Base-by-base conservation (phyloP, 129 eudicot genomes). In the Artemisia argyi region DNA sequence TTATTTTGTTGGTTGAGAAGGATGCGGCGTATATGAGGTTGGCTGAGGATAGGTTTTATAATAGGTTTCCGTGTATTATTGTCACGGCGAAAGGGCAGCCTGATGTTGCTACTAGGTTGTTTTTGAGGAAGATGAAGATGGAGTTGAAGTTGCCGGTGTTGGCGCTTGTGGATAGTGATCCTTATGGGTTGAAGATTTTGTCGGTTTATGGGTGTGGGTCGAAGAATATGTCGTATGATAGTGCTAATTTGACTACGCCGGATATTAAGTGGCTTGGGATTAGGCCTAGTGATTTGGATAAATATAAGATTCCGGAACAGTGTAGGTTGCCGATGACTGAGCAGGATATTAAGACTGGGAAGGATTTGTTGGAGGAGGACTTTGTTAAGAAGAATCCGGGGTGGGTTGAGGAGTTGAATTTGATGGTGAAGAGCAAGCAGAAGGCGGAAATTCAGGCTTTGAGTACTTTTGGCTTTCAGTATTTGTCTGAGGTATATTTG, bases 391-490 rank as follows among this genome's bases (percentile, higher is more conserved):
- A 90, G 89, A 94, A 93, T 82, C 96, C 96, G 0, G 97, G 96
- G 3, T 93, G 98, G 98, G 99, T 90, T 20, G 89, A 88, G 82
- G 99, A 94, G 81, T 74, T 94, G 88, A 89, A 81, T 75, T 19
- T 93, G 66, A 94, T 94, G 99, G 99, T 94, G 69, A 94, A 85
- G 76, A 71, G 88, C 12, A 90, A 86, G 80, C 96, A 90, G 69
- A 94, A 90, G 91, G 99, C 96, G 44, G 99, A 94, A 68, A 94
- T 94, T 81, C 99, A 94, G 89, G 96, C 99, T 0, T 77, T 94
- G 88, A 90, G 99, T 58, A 80, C 97, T 8, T 94, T 90, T 14
- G 98, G 97, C 68, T 94, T 94, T 83, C 99, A 94, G 91, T 94
- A 94, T 79, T 51, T 94, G 62, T 85, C 96, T 0, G 96, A 94